Percentiles rank a stretch among this genome's conserved stretches.
Evolutionary conservation across 768 basidiomycete genomes (phyloP).

Genomic region (Amanita phalloides): DNA sequence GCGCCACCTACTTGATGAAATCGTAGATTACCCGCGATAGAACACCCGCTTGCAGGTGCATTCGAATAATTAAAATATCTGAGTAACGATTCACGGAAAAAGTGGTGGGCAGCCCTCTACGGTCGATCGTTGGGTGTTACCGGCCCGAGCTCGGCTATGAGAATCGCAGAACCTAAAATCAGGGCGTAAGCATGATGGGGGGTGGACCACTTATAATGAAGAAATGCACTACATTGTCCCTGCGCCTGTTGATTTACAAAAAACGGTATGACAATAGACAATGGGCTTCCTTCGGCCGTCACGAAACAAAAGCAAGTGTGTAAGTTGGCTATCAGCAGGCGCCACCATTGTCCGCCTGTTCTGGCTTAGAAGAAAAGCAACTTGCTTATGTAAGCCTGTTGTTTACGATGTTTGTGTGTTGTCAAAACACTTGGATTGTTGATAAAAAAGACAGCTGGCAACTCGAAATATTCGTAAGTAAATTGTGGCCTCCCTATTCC

Average conservation of each 20-base stretch:
- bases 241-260: not conserved
- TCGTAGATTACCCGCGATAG: not conserved
- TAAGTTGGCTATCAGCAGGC: too few relatives aligned
- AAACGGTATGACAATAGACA: not conserved
- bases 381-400: too few relatives aligned
- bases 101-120: not conserved
- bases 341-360: too few relatives aligned
- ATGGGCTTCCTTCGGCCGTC: not conserved
- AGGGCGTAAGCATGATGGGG: not conserved
- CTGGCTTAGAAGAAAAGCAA: too few relatives aligned
- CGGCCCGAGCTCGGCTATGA: not conserved
- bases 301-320: too few relatives aligned
- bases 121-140: not conserved
- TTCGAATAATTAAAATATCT: not conserved
- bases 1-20: not conserved
- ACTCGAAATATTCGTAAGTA: too few relatives aligned
- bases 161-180: not conserved
- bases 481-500: too few relatives aligned
- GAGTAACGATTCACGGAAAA: not conserved
- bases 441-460: too few relatives aligned
- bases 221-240: too few relatives aligned
- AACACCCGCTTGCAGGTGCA: not conserved
- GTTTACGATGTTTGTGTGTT: too few relatives aligned
- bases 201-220: not conserved
- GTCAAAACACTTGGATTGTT: too few relatives aligned